A percentile compares a stretch with the other conserved stretches of the same genome.
These are phyloP conservation scores for Lodderomyces orthopsilosis DNA, from an alignment of 1,139 yeast species.

Conservation along the genomic window DNA sequence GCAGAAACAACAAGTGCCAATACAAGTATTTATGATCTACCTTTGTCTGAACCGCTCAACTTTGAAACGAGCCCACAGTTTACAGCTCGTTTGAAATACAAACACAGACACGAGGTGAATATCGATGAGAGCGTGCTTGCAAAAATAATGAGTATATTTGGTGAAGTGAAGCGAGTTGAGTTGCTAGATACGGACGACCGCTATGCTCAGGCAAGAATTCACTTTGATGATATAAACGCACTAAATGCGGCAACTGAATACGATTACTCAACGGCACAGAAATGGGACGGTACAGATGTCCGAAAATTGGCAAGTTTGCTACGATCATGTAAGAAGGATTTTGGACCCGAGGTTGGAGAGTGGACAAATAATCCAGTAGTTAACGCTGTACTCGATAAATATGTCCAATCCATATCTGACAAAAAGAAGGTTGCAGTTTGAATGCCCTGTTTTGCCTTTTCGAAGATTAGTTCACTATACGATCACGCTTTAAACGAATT, in stretches of 20 bases:
- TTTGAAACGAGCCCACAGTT: conserved; percentile 4
- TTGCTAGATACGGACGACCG: conserved; percentile 19
- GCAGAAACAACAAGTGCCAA: not conserved
- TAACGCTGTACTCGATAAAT: conserved; percentile 9
- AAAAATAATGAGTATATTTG: conserved; percentile 48
- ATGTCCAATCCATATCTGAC: conserved; percentile 41
- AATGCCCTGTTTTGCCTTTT: conserved; percentile 15
- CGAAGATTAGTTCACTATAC: conserved; percentile 21
- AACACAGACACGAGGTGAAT: conserved; percentile 31
- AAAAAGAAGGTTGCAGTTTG: conserved; percentile 3
- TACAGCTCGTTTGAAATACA: conserved; percentile 41
- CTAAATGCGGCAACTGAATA: conserved; percentile 38
- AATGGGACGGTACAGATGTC: conserved; percentile 49
- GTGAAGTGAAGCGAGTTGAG: conserved; percentile 25
- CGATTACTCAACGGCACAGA: conserved; percentile 40
- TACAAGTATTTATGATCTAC: conserved; percentile 9
- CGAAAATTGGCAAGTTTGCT: conserved; percentile 48
- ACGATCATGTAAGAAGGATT: conserved; percentile 27
- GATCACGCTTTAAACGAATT: conserved; percentile 17
- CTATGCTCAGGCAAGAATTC: conserved; percentile 40
- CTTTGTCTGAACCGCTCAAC: not conserved
- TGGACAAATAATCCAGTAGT: conserved; percentile 10
- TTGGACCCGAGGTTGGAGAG: not conserved
- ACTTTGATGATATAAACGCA: conserved; percentile 22
- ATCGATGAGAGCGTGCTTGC: conserved; percentile 31